These are phyloP conservation scores for Colletotrichum neosansevieriae DNA, from an alignment of 2,329 filamentous ascomycete species.

Conservation along the genomic window DNA sequence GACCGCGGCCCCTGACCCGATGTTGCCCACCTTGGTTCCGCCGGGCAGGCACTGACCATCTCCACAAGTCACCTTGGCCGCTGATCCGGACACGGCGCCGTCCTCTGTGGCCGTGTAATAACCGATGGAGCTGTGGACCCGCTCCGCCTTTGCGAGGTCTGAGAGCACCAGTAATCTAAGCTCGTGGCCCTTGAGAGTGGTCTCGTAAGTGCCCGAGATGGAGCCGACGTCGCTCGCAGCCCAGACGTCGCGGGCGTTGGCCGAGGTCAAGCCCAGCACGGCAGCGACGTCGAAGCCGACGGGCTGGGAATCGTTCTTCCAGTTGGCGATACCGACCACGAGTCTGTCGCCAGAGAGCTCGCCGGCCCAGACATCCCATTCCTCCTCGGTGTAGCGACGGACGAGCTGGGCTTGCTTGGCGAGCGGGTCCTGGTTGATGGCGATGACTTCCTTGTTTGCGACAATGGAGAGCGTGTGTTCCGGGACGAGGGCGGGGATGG, in stretches of 20 bases:
- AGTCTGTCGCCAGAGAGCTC: conserved; percentile 56
- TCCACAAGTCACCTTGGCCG: conserved; percentile 51
- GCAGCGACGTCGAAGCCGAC: conserved; percentile 56
- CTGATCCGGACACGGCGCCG: conserved; percentile 49
- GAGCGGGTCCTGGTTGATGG: conserved; percentile 68
- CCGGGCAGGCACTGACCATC: conserved; percentile 55
- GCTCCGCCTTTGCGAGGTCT: conserved; percentile 45
- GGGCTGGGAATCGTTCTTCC: conserved; percentile 57
- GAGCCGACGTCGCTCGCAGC: conserved; percentile 48
- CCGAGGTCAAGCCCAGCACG: conserved; percentile 53
- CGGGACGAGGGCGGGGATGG: conserved; percentile 53
- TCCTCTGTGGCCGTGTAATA: conserved; percentile 57
- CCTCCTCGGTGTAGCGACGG: conserved; percentile 59
- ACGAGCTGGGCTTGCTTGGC: conserved; percentile 64
- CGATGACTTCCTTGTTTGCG: conserved; percentile 66
- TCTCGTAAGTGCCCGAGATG: conserved; percentile 48
- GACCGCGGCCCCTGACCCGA: conserved; percentile 50
- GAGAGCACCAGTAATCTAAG: conserved; percentile 54
- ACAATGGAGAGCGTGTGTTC: conserved; percentile 56
- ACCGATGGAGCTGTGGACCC: conserved; percentile 49
- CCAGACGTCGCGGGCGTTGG: conserved; percentile 56
- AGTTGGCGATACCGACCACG: conserved; percentile 63
- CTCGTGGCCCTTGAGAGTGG: conserved; percentile 53
- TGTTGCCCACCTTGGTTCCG: conserved; percentile 56
- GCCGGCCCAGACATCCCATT: conserved; percentile 65